A percentile compares a stretch with the other conserved stretches of the same genome.
phyloP scores from a whole-genome alignment of 331 rosid species.

The Prunus yedoensis region DNA sequence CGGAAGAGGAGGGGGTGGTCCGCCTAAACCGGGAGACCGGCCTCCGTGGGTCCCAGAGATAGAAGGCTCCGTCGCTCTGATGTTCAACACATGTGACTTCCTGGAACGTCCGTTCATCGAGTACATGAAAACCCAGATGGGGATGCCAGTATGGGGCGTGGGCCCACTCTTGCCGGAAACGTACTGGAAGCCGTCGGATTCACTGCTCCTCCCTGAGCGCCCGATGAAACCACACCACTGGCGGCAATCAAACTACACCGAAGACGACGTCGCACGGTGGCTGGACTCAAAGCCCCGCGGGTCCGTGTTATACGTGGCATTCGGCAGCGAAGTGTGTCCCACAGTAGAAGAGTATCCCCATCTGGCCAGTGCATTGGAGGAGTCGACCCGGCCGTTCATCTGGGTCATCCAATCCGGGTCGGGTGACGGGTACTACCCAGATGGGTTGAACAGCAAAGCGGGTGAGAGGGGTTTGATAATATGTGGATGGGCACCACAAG shows the following conservation, averaged over 20 bases:
- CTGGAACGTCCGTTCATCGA: conserved; percentile 23
- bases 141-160: conserved; percentile 11
- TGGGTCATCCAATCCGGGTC: conserved; percentile 20
- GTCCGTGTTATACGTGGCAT: conserved; percentile 22
- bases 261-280: conserved; percentile 13
- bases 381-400: conserved; percentile 19
- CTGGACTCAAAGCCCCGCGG: conserved; percentile 2
- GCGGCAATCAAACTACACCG: conserved; percentile 1
- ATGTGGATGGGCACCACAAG: conserved; percentile 24
- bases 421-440: conserved; percentile 4
- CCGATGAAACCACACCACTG: neutral
- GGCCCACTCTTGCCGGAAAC: conserved; percentile 19
- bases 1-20: conserved; percentile 7
- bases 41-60: conserved; percentile 28
- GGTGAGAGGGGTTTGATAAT: conserved; percentile 16
- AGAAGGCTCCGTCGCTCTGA: conserved; percentile 16
- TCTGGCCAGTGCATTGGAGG: conserved; percentile 16
- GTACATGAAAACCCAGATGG: conserved; percentile 18
- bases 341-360: conserved; percentile 13
- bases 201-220: neutral
- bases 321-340: conserved; percentile 27
- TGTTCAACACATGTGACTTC: conserved; percentile 26
- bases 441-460: conserved; percentile 4
- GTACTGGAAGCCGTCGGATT: conserved; percentile 11
- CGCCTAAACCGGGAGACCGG: conserved; percentile 22